Evolutionary conservation across 2,329 filamentous ascomycete genomes (phyloP), one percentile per base, ranked within the genome.

Genomic region (Venturia nashicola): DNA sequence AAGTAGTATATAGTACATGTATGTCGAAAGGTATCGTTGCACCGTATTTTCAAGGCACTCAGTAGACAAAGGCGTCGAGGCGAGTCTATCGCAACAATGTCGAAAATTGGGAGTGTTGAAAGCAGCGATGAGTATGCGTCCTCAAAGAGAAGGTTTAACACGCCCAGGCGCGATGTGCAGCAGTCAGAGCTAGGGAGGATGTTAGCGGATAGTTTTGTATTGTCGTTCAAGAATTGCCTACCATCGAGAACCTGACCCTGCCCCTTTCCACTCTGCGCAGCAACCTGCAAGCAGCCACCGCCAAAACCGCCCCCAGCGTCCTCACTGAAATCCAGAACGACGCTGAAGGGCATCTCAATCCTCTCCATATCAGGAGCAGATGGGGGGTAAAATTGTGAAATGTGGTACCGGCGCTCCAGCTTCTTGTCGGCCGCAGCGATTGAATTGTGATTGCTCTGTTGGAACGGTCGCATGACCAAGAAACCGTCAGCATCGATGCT

Each of bases 311-410:
- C 51, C 8, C 39, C 51, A 61, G 39, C 42, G 27, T 48, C 60
- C 68, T 86, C 83, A 32, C 79, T 72, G 66, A 87, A 83, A 68
- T 87, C 84, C 42, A 88, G 76, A 36, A 87, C 72, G 44, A 88
- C 83, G 71, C 91, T 97, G 76, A 97, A 90, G 2, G 93, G 91
- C 62, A 99, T 80, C 77, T 99, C 94, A 76, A 97, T 89, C 68
- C 90, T 81, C 72, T 97, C 94, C 65, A 95, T 87, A 73, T 97
- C 93, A 0, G 94, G 94, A 18, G 89, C 81, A 69, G 87, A 90
- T 0, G 92, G 92, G 48, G 79, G 76, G 68, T 84, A 83, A 78
- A 97, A 95, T 66, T 97, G 91, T 68, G 84, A 86, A 65, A 99
- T 81, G 72, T 96, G 90, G 73, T 91, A 97, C 66, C 88, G 86